A percentile compares a stretch with the other conserved stretches of the same genome.
phyloP scores from a whole-genome alignment of 2,329 filamentous ascomycete genomes.

The Dactylellina cionopaga region DNA sequence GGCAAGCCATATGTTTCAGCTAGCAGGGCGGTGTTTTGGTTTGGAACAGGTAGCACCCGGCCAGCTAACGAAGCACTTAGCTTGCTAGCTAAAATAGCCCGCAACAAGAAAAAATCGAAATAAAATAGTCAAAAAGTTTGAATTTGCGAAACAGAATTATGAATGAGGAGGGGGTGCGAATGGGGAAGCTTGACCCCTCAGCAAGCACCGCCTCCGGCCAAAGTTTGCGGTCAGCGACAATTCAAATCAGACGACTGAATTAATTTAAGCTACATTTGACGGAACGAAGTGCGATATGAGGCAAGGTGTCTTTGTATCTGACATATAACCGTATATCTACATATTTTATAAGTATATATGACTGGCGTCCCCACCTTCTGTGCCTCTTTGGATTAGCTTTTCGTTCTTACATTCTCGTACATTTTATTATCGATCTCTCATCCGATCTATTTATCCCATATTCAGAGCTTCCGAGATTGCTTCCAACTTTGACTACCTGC shows the following conservation, averaged over 20 bases:
- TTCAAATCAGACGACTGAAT: neutral
- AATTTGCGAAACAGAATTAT: neutral
- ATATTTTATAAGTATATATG: neutral
- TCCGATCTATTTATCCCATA: too few species aligned
- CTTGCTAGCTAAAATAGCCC: too few species aligned
- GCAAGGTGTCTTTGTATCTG: neutral
- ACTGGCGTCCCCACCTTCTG: neutral
- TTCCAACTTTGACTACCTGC: too few species aligned
- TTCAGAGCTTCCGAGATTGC: too few species aligned
- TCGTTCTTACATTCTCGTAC: neutral
- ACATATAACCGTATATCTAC: too few species aligned
- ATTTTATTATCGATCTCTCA: neutral
- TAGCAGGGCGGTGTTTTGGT: too few species aligned
- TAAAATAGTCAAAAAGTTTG: too few species aligned
- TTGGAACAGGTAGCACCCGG: neutral
- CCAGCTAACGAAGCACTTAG: neutral
- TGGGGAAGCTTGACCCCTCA: conserved; percentile 36
- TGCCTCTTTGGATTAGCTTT: neutral
- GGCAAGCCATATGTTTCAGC: too few species aligned
- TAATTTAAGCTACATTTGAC: neutral
- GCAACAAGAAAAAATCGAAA: too few species aligned
- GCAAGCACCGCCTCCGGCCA: conserved; percentile 19
- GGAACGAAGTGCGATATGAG: neutral
- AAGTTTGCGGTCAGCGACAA: neutral
- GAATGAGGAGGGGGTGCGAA: conserved; percentile 7